These are phyloP conservation scores for Murraya paniculata DNA, from an alignment of 345 rosid genomes.

Conservation along the genomic window DNA sequence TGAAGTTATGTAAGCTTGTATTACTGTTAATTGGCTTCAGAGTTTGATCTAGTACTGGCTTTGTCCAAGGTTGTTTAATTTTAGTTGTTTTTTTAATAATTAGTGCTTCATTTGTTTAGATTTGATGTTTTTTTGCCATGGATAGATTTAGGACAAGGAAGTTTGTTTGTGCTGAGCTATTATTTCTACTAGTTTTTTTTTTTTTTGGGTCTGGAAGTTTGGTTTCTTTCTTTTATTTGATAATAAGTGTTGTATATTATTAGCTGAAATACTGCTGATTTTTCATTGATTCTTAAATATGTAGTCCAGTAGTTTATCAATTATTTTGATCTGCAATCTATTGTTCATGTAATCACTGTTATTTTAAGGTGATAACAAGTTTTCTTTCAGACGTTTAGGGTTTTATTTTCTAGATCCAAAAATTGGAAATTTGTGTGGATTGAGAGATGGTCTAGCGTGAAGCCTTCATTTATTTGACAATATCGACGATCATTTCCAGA, in stretches of 20 bases:
- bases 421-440: background rate
- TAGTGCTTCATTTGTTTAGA: constrained; percentile 1
- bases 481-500: no score
- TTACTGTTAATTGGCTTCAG: background rate
- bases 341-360: background rate
- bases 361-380: background rate
- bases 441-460: background rate
- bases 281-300: background rate
- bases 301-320: background rate
- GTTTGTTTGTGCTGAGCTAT: constrained; percentile 1
- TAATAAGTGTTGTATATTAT: no score
- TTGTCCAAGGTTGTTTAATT: background rate
- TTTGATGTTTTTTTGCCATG: background rate
- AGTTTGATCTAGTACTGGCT: background rate
- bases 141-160: background rate
- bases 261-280: background rate
- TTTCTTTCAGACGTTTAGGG: constrained; percentile 6
- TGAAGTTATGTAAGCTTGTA: background rate
- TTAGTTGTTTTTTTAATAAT: background rate
- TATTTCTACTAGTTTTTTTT: background rate
- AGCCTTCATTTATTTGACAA: background rate
- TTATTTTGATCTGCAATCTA: background rate
- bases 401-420: background rate
- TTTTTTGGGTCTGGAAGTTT: no score
- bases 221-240: no score